These are phyloP conservation scores for Candida tropicalis DNA, from an alignment of 1,139 yeast species.

Conservation along the genomic window DNA sequence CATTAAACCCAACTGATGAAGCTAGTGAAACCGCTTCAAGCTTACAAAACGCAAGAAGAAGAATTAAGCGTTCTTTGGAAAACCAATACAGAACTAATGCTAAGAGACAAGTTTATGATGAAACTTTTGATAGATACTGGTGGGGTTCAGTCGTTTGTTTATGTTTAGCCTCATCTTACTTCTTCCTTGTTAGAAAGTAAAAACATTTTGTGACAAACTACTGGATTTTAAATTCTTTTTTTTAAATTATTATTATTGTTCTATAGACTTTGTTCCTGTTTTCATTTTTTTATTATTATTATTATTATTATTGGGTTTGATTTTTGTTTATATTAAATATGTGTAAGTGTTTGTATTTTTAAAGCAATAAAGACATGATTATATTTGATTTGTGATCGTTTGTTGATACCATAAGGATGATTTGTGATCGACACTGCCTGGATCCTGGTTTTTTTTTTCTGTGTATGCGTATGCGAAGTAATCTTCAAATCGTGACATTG, in stretches of 20 bases:
- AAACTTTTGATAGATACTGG: conserved; percentile 49
- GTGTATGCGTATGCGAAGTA: neutral
- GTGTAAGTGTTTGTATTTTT: neutral
- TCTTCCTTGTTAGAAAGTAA: conserved; percentile 22
- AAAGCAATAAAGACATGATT: neutral
- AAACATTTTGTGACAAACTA: no score
- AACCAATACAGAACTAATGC: conserved; percentile 83
- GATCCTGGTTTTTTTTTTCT: neutral
- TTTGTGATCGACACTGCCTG: neutral
- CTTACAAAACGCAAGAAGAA: conserved; percentile 32
- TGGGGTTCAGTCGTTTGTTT: conserved; percentile 40
- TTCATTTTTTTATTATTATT: neutral
- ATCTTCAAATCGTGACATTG: no score
- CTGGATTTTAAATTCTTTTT: neutral
- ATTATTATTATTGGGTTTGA: neutral
- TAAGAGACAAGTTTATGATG: conserved; percentile 43
- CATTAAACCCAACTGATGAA: conserved; percentile 79
- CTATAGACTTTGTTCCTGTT: neutral
- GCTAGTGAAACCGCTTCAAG: conserved; percentile 42
- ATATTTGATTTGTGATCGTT: no score
- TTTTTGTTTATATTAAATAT: neutral
- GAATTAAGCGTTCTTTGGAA: conserved; percentile 72
- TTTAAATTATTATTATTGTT: neutral
- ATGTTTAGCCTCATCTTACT: conserved; percentile 26
- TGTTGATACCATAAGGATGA: no score